phyloP scores from a whole-genome alignment of 164 flowering plant species.

The Pachysandra terminalis region DNA sequence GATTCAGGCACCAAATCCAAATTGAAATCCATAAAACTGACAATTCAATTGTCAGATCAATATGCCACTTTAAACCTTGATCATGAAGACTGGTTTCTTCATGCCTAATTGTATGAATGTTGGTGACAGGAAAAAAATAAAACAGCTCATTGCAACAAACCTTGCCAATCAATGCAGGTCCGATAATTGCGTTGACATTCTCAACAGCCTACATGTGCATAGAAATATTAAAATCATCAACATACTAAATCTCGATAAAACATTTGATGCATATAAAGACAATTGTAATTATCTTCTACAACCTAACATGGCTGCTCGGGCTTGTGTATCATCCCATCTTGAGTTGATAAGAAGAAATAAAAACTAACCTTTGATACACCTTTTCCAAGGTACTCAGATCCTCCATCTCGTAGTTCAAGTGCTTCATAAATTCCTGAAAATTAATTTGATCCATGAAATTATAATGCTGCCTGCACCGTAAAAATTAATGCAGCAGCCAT shows the following conservation, averaged over 20 bases:
- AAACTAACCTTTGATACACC: slow-evolving; percentile 77
- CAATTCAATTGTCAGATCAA: background rate
- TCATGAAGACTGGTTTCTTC: background rate
- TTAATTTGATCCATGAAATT: background rate
- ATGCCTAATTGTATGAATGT: background rate
- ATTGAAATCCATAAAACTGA: background rate
- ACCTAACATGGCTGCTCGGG: too few relatives aligned
- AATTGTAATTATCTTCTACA: too few relatives aligned
- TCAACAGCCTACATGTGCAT: slow-evolving; percentile 55
- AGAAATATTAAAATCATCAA: background rate
- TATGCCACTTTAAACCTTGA: background rate
- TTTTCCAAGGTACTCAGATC: slow-evolving; percentile 85
- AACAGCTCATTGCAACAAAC: slow-evolving; percentile 29
- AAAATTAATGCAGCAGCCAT: background rate
- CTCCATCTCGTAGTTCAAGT: slow-evolving; percentile 86
- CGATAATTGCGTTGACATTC: slow-evolving; percentile 75
- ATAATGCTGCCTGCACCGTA: background rate
- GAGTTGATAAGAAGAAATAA: background rate
- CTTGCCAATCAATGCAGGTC: slow-evolving; percentile 88
- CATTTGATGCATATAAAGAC: too few relatives aligned
- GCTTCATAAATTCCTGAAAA: slow-evolving; percentile 80
- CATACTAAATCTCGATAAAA: background rate
- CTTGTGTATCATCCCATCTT: too few relatives aligned
- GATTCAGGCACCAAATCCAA: background rate
- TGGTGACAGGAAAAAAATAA: background rate